Evolutionary conservation across 179 eudicot genomes (phyloP).

Genomic region (Beta macrorhiza): DNA sequence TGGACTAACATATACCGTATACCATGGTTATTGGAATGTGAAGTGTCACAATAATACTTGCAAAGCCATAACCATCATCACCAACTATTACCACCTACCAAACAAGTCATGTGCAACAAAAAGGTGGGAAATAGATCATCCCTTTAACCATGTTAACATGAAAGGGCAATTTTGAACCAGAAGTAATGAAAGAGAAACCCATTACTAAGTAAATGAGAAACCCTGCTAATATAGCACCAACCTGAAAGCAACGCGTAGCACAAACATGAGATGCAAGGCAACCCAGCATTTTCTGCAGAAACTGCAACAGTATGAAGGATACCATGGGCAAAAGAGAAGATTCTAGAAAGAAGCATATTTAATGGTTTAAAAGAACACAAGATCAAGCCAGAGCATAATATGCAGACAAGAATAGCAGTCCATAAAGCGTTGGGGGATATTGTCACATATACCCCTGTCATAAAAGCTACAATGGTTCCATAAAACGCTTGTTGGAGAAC

Average conservation of each 20-base stretch:
- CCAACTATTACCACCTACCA: too few species aligned
- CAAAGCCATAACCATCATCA: too few species aligned
- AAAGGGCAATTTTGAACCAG: too few species aligned
- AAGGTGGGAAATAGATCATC: too few species aligned
- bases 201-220: not conserved
- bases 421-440: not conserved
- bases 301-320: not conserved
- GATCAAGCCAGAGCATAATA: not conserved
- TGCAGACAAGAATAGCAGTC: not conserved
- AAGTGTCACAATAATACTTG: too few species aligned
- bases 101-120: too few species aligned
- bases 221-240: not conserved
- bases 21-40: too few species aligned
- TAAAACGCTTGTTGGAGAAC: not conserved
- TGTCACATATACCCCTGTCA: constrained; percentile 15
- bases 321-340: not conserved
- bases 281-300: not conserved
- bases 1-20: too few species aligned
- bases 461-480: not conserved
- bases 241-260: not conserved
- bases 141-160: too few species aligned
- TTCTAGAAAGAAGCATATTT: not conserved
- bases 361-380: not conserved
- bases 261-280: not conserved
- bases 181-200: too few species aligned